Base-by-base conservation (phyloP, 2,329 filamentous ascomycete genomes). In the Pyricularia sp. region DNA sequence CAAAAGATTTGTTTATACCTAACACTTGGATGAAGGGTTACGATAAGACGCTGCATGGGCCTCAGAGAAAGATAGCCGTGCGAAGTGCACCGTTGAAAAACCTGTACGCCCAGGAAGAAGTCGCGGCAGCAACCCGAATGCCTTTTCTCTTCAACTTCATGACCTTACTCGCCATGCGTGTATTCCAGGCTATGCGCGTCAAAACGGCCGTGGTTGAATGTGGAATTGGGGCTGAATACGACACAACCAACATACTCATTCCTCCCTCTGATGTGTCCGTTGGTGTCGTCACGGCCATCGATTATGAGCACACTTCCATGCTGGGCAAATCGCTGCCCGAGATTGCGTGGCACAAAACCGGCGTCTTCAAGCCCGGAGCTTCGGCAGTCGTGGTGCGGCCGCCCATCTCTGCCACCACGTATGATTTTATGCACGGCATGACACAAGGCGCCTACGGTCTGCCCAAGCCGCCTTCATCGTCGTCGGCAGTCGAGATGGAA, bases 91-190 rank as follows among this genome's bases (percentile, higher is more conserved):
- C 59, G 3, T 28, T 63, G 23, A 28, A 63, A 17, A 28, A 12
- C 17, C 65, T 67, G 9, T 50, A 58, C 25, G 42, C 28, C 11
- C 23, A 58, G 2, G 42, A 30, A 14, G 65, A 67, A 55, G 11
- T 67, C 65, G 28, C 4, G 9, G 65, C 65, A 20, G 36, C 65
- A 20, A 10, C 58, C 11, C 31, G 87, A 1, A 97, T 96, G 77
- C 95, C 95, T 0, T 91, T 93, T 67, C 98, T 96, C 79, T 98
- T 98, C 78, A 90, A 94, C 31, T 97, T 92, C 76, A 78, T 99
- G 75, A 97, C 94, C 0, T 83, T 99, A 55, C 86, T 97, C 81
- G 94, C 94, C 1, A 87, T 97, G 74, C 93, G 97, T 75, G 85
- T 90, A 1, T 99, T 97, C 73, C 75, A 96, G 30, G 78, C 84